These are phyloP conservation scores for Naganishia antarctica DNA, from an alignment of 768 basidiomycete species.

Conservation along the genomic window DNA sequence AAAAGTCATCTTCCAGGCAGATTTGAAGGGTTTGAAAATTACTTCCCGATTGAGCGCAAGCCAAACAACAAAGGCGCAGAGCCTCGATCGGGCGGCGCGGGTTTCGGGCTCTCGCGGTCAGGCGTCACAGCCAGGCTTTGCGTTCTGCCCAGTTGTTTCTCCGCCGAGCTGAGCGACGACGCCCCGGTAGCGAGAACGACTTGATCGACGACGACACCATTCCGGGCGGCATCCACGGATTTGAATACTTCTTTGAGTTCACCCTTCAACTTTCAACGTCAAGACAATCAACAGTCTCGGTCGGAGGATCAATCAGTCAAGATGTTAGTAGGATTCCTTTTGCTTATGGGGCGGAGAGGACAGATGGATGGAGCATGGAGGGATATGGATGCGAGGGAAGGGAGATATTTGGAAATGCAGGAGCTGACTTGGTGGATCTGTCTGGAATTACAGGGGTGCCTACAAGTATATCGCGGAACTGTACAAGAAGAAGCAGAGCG, in stretches of 20 bases:
- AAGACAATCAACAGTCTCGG: slow-evolving; percentile 19
- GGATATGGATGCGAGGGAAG: no score
- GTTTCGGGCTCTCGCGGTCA: no score
- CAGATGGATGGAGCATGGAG: background rate
- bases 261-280: slow-evolving; percentile 22
- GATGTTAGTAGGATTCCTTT: slow-evolving; percentile 14
- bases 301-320: slow-evolving; percentile 22
- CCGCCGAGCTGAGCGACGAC: background rate
- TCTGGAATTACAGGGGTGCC: slow-evolving; percentile 34
- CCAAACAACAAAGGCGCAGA: no score
- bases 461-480: slow-evolving; percentile 86
- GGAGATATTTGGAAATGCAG: no score
- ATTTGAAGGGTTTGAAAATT: background rate
- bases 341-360: background rate
- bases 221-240: background rate
- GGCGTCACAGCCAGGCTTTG: no score
- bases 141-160: no score
- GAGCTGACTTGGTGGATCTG: background rate
- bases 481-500: slow-evolving; percentile 70
- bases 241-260: slow-evolving; percentile 1
- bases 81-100: no score
- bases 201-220: slow-evolving; percentile 5
- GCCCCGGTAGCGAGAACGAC: slow-evolving; percentile 15
- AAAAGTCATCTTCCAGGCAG: background rate
- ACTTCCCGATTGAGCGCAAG: no score